phyloP scores from a whole-genome alignment of 345 rosid species.

The Jatropha curcas region DNA sequence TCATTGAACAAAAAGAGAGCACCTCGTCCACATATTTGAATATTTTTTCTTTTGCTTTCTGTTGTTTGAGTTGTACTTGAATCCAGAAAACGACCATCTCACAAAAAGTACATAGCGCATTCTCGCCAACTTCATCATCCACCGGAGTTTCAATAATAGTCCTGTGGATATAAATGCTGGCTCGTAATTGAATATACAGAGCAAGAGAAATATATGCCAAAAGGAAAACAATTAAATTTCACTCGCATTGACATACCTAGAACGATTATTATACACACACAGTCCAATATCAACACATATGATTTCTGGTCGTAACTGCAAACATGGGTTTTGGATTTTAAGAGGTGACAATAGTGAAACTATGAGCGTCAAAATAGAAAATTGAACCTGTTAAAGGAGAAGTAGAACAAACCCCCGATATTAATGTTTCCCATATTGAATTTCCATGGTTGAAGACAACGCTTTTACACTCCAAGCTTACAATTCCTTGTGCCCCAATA shows the following conservation, averaged over 20 bases:
- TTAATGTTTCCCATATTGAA: conserved; percentile 47
- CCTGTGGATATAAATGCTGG: conserved; percentile 24
- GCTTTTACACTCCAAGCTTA: conserved; percentile 47
- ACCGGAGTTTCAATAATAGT: conserved; percentile 29
- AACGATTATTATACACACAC: conserved; percentile 36
- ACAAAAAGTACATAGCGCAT: conserved; percentile 44
- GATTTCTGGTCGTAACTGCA: conserved; percentile 50
- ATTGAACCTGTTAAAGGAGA: background rate
- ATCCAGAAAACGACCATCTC: conserved; percentile 55
- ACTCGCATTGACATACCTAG: conserved; percentile 14
- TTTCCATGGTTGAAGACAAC: conserved; percentile 40
- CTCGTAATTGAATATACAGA: conserved; percentile 4
- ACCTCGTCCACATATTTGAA: conserved; percentile 49
- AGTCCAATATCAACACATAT: conserved; percentile 53
- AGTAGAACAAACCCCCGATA: conserved; percentile 51
- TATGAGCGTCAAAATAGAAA: background rate
- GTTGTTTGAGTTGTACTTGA: conserved; percentile 49
- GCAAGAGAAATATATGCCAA: background rate
- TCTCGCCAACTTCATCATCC: conserved; percentile 26
- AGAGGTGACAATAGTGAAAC: background rate
- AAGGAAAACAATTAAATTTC: background rate
- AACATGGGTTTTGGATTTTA: background rate
- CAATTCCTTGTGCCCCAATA: conserved; percentile 53
- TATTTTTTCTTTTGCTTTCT: conserved; percentile 45
- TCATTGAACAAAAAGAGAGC: background rate